Base-by-base conservation (phyloP, 257 asterid genomes). In the Fraxinus americana region DNA sequence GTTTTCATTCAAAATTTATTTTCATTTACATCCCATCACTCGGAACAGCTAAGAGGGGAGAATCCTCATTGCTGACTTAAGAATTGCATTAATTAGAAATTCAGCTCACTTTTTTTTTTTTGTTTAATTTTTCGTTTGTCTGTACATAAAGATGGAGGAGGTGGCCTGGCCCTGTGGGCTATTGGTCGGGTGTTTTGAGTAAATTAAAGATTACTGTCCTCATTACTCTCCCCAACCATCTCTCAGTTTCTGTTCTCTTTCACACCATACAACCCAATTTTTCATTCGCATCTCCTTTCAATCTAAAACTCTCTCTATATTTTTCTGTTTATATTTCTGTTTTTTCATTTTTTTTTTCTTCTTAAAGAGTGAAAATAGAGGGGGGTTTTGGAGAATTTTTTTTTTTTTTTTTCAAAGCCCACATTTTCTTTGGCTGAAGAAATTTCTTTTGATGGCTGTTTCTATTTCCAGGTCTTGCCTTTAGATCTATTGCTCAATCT, bases 171-270 rank as follows among this genome's bases (percentile, higher is more conserved):
- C 71, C 27, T n/a, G 66, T 59, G 67, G 67, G 12, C 29, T 23
- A 39, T 17, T 39, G 77, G 68, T 76, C 2, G 83, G 73, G 85
- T 72, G 83, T 35, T 78, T 85, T 71, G 81, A 76, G 83, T 81
- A 81, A 87, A 84, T 82, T 39, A 80, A 69, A 87, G 84, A 80
- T 81, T 83, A 79, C 82, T 35, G 77, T 66, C 83, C 84, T 77
- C 93, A 80, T 82, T 86, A 84, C 82, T 81, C 86, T 83, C 71
- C 70, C 80, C 82, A 7, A 87, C 86, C 70, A 61, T 81, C 82
- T 75, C 84, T 61, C 89, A 19, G 11, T 78, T 80, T 83, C 77
- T 61, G 32, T 25, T 75, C 72, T 63, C 19, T 57, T 61, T 61
- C 84, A 80, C 83, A 83, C 79, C 77, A 67, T 75, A 73, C 81